Base-by-base conservation (phyloP, 805 yeast genomes). In the Candida anglica region DNA sequence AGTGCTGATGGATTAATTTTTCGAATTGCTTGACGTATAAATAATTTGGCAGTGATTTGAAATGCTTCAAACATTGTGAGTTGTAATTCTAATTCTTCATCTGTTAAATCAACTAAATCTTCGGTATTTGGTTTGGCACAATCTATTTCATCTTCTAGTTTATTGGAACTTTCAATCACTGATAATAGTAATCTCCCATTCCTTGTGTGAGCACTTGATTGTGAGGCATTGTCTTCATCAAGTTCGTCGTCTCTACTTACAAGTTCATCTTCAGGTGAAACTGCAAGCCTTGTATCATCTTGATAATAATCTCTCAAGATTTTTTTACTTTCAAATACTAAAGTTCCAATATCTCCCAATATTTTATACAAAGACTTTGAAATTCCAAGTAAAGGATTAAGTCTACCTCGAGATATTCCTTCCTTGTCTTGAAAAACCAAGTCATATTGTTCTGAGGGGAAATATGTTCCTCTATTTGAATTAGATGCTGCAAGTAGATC, bases 341-440 rank as follows among this genome's bases (percentile, higher is more conserved):
- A 56, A 19, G 73, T 71, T 25, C 78, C 77, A 25, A 85, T 79
- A 40, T 80, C 82, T 5, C 88, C 91, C 39, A 85, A 67, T 13
- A 79, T 57, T 28, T 73, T 68, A 52, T 77, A 80, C n/a, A 86
- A 55, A 2, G 80, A 79, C 41, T 83, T 78, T 16, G 84, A 80
- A 10, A 84, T 71, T 4, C 93, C 93, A 36, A 81, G 75, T 31
- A 85, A 62, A 1, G 94, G 85, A 56, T 82, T 86, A 30, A 82
- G 60, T 28, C 66, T 67, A 2, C 71, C 71, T 27, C 45, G 47
- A 0, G 69, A 57, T 28, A 48, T 50, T 2, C 63, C 65, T 13
- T 54, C 47, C 3, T 40, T 38, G 36, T 65, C 68, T 11, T 42
- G 39, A 36, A 81, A 68, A 38, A 79, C 66, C 15, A 63, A 56